Evolutionary conservation across 2,329 filamentous ascomycete genomes (phyloP).

Genomic region (Penicillium hordei): DNA sequence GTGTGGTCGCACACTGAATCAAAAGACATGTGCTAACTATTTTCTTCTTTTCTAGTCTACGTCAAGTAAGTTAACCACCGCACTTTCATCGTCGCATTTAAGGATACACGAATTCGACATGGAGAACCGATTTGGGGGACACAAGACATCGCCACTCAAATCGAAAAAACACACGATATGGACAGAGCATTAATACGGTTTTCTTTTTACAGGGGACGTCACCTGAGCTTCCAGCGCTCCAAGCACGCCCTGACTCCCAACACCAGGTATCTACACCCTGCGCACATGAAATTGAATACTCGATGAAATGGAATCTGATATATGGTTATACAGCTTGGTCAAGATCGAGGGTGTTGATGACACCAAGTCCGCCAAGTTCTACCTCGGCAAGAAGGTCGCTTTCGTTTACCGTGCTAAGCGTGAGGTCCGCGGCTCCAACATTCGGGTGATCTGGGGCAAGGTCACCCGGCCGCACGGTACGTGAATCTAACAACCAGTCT

Average conservation of each 20-base stretch:
- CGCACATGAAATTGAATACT: conserved; percentile 12
- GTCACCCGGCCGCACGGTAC: conserved; percentile 92
- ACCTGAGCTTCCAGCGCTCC: conserved; percentile 96
- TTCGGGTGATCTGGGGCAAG: conserved; percentile 99
- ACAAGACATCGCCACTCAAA: conserved; percentile 9
- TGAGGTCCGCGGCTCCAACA: conserved; percentile 96
- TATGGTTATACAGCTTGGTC: conserved; percentile 64
- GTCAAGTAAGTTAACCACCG: conserved; percentile 71
- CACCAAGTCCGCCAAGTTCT: conserved; percentile 90
- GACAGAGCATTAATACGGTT: conserved; percentile 38
- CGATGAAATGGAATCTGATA: conserved; percentile 28
- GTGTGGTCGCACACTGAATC: conserved; percentile 4
- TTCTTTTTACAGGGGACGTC: conserved; percentile 72
- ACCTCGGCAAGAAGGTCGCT: conserved; percentile 97
- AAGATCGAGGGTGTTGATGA: conserved; percentile 98
- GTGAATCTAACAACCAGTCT: conserved; percentile 29
- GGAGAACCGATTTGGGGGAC: conserved; percentile 17
- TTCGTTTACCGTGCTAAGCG: conserved; percentile 96
- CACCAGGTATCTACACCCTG: conserved; percentile 55
- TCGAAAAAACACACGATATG: conserved; percentile 9
- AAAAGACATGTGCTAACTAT: conserved; percentile 32
- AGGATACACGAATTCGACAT: conserved; percentile 21
- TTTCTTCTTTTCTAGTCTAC: conserved; percentile 62
- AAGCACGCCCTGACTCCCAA: conserved; percentile 88
- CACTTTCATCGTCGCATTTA: conserved; percentile 24